Conservation (phyloP, 1,139 yeast genomes). For the Suhomyces coccinellae region DNA sequence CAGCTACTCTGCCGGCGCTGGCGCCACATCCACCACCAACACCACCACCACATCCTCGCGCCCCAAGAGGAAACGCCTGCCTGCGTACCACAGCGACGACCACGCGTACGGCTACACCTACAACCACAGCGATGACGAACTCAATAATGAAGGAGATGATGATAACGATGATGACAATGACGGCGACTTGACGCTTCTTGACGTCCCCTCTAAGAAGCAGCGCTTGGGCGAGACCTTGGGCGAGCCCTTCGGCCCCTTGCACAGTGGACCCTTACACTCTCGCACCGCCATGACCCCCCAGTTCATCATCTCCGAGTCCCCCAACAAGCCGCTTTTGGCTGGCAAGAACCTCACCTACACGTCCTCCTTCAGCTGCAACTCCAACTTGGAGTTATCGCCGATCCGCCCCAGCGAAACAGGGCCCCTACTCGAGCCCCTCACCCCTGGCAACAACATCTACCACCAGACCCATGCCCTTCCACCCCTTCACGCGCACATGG, state of each 20-base stretch:
- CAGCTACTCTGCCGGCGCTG: slow-evolving; percentile 1
- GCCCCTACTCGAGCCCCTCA: slow-evolving; percentile 59
- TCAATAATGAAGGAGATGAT: slow-evolving; percentile 11
- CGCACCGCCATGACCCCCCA: slow-evolving; percentile 23
- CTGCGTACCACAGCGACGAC: slow-evolving; percentile 8
- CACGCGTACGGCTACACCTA: slow-evolving; percentile 10
- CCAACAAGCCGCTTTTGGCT: slow-evolving; percentile 42
- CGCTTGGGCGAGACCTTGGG: slow-evolving; percentile 12
- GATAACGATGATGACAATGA: slow-evolving; percentile 3
- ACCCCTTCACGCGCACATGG: neutral
- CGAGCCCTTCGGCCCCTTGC: slow-evolving; percentile 16
- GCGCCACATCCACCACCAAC: neutral
- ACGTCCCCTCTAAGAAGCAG: slow-evolving; percentile 21
- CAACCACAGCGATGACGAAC: slow-evolving; percentile 8
- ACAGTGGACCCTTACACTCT: slow-evolving; percentile 4
- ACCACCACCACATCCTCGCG: neutral
- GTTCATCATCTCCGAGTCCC: slow-evolving; percentile 36
- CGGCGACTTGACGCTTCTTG: slow-evolving; percentile 10
- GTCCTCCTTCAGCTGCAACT: slow-evolving; percentile 66
- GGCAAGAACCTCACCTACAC: slow-evolving; percentile 48
- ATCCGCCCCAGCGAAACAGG: slow-evolving; percentile 58
- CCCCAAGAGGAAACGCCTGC: slow-evolving; percentile 8
- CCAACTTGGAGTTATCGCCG: slow-evolving; percentile 65
- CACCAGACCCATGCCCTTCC: slow-evolving; percentile 10
- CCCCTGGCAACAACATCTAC: slow-evolving; percentile 40